Evolutionary conservation across 192 early-diverging fungal species (phyloP).

Genomic region (Gaertneriomyces sp.): DNA sequence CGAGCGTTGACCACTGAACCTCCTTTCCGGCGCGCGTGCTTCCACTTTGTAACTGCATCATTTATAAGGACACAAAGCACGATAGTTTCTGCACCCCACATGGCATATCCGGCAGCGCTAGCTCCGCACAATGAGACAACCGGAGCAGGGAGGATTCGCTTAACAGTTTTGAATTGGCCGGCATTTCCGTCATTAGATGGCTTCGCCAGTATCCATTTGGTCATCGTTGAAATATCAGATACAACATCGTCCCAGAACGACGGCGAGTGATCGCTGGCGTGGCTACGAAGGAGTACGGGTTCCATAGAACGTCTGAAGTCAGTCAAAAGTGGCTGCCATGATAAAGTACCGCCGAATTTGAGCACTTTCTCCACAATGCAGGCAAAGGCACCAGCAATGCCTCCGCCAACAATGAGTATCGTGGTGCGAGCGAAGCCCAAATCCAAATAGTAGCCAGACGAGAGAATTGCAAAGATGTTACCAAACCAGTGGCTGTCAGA

Average conservation of each 20-base stretch:
- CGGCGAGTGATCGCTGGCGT: neutral
- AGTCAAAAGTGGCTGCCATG: too few relatives aligned
- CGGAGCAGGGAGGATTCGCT: neutral
- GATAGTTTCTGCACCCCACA: neutral
- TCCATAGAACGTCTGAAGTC: too few relatives aligned
- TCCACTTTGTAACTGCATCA: neutral
- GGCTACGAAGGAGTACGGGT: too few relatives aligned
- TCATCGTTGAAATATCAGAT: neutral
- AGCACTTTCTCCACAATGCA: neutral
- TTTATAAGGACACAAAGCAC: neutral
- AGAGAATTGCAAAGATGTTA: conserved; percentile 3
- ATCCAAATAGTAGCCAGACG: neutral
- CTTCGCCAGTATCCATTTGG: neutral
- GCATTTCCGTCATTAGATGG: too few relatives aligned
- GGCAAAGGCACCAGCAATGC: neutral
- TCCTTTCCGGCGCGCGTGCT: neutral
- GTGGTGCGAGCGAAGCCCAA: neutral
- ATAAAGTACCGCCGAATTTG: neutral
- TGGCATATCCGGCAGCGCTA: neutral
- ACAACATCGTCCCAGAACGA: neutral
- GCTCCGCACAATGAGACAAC: neutral
- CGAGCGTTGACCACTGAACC: neutral
- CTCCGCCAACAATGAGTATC: conserved; percentile 5
- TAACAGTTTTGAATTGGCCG: neutral
- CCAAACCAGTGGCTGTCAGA: conserved; percentile 5